These are phyloP conservation scores for Epicoccum nigrum DNA, from an alignment of 2,329 filamentous ascomycete genomes.

Conservation along the genomic window DNA sequence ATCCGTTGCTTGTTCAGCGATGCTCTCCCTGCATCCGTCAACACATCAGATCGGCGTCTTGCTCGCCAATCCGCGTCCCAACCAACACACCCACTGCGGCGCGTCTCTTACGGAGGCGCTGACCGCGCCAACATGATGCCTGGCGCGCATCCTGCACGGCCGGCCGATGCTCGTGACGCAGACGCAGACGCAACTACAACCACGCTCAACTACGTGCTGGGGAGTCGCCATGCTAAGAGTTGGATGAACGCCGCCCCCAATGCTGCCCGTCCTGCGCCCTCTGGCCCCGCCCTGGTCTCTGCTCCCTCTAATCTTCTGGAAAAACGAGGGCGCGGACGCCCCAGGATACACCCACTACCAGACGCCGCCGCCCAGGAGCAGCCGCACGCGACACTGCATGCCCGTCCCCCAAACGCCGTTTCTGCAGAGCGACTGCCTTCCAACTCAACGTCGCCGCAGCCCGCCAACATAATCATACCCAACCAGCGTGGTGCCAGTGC, in stretches of 20 bases:
- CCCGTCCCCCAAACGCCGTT: constrained; percentile 2
- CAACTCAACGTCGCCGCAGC: constrained; percentile 44
- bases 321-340: constrained; percentile 14
- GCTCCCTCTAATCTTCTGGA: not conserved
- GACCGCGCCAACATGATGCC: not conserved
- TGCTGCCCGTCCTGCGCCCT: not conserved
- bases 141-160: not conserved
- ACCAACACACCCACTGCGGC: not conserved
- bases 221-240: constrained; percentile 37
- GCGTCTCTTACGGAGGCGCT: not conserved
- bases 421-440: constrained; percentile 28
- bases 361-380: not conserved
- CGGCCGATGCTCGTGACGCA: constrained; percentile 9
- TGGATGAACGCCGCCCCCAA: constrained; percentile 34
- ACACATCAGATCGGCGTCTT: constrained; percentile 13
- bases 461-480: constrained; percentile 35
- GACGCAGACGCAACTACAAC: constrained; percentile 20
- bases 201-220: constrained; percentile 38
- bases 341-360: constrained; percentile 15
- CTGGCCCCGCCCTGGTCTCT: not conserved
- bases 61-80: constrained; percentile 2
- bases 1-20: constrained; percentile 12
- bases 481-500: constrained; percentile 1
- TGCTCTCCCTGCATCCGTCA: constrained; percentile 25
- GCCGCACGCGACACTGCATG: not conserved